Conservation (phyloP, 1,139 yeast genomes). For the Oligophagozyma castellii region DNA sequence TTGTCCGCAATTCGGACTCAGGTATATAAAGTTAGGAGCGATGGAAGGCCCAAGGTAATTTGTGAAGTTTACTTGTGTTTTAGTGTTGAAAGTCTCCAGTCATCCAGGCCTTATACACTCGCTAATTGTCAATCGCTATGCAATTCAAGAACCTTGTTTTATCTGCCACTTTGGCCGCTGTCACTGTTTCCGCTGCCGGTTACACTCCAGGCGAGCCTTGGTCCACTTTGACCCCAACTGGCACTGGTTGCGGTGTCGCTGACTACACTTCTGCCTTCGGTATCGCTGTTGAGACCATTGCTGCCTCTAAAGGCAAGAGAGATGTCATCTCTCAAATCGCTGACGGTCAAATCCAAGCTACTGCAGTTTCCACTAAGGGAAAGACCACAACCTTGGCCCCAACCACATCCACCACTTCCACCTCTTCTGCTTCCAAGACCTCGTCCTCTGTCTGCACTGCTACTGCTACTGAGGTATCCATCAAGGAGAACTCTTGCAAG, state of each 20-base stretch:
- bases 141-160: conserved; percentile 19
- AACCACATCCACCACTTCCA: conserved; percentile 7
- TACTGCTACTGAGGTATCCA: conserved; percentile 5
- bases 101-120: too few relatives aligned
- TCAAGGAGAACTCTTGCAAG: conserved; percentile 26
- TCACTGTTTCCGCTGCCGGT: conserved; percentile 21
- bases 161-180: conserved; percentile 19
- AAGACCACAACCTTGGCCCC: conserved; percentile 30
- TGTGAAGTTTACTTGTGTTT: too few relatives aligned
- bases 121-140: too few relatives aligned
- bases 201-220: conserved; percentile 24
- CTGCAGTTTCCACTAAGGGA: conserved; percentile 7
- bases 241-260: conserved; percentile 28
- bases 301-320: conserved; percentile 11
- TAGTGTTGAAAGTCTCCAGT: too few relatives aligned
- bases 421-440: conserved; percentile 8
- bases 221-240: conserved; percentile 28
- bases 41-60: too few relatives aligned
- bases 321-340: conserved; percentile 11
- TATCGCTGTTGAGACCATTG: conserved; percentile 24
- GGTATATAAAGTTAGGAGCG: too few relatives aligned
- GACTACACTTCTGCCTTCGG: conserved; percentile 36
- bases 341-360: conserved; percentile 11
- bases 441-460: conserved; percentile 6
- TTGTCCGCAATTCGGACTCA: too few relatives aligned